phyloP scores from a whole-genome alignment of 2,329 filamentous ascomycete genomes.

The Calonectria naviculata region DNA sequence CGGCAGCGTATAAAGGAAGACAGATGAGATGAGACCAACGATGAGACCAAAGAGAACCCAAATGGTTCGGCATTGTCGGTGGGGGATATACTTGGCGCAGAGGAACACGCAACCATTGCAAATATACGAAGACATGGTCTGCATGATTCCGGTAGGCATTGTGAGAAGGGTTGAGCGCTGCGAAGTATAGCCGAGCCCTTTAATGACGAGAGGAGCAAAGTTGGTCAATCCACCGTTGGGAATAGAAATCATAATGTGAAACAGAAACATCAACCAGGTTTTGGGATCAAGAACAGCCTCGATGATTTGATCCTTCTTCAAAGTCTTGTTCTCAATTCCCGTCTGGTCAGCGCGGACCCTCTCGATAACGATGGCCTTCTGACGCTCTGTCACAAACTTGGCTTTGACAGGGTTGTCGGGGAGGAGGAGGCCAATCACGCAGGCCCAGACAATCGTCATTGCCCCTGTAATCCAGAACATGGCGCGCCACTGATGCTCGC shows the following conservation, averaged over 20 bases:
- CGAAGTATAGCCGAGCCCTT: constrained; percentile 53
- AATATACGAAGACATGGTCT: constrained; percentile 47
- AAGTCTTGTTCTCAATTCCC: constrained; percentile 60
- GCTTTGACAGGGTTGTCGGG: constrained; percentile 64
- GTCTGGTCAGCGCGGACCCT: constrained; percentile 61
- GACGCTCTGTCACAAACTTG: constrained; percentile 56
- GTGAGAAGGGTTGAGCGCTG: constrained; percentile 47
- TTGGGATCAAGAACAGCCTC: constrained; percentile 64
- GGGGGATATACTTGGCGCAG: constrained; percentile 26
- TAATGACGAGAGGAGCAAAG: constrained; percentile 19
- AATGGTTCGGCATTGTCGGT: constrained; percentile 26
- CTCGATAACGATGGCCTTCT: constrained; percentile 61
- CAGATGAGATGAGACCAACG: constrained; percentile 39
- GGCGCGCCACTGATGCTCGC: constrained; percentile 26
- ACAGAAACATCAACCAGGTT: constrained; percentile 67
- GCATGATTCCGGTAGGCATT: constrained; percentile 44
- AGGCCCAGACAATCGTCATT: constrained; percentile 57
- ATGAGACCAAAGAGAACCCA: constrained; percentile 33
- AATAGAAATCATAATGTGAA: constrained; percentile 48
- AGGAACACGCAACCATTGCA: constrained; percentile 51
- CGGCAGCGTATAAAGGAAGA: constrained; percentile 43
- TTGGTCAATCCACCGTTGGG: constrained; percentile 22
- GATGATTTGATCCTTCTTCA: constrained; percentile 56
- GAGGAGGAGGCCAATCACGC: constrained; percentile 64
- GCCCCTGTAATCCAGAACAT: constrained; percentile 40